Percentiles rank a stretch among this genome's conserved stretches.
Conservation (phyloP, 176 grass and related monocot species). For the Lolium rigidum region DNA sequence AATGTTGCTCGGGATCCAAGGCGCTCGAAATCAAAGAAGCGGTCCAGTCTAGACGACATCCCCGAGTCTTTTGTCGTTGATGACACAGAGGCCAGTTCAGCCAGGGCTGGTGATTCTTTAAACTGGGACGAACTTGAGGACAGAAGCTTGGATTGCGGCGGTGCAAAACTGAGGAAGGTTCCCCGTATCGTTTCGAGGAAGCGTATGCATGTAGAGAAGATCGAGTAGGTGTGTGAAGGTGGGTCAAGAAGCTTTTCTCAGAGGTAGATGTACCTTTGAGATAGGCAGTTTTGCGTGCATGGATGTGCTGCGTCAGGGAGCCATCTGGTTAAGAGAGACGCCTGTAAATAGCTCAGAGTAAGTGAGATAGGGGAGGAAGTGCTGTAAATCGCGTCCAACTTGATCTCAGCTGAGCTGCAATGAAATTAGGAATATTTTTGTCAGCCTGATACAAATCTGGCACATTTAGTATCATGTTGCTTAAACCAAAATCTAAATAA, state of each 20-base stretch:
- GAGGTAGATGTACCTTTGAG: constrained; percentile 9
- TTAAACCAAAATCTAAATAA: not conserved
- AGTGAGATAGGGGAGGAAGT: not conserved
- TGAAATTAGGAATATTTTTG: not conserved
- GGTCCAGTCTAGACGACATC: constrained; percentile 38
- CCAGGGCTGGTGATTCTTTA: not conserved
- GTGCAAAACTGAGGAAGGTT: constrained; percentile 22
- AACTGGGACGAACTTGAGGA: constrained; percentile 19
- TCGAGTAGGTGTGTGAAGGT: constrained; percentile 6
- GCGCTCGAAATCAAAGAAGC: constrained; percentile 35
- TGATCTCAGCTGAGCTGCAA: not conserved
- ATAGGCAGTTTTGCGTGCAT: not conserved
- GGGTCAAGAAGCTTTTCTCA: constrained; percentile 40
- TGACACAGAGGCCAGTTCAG: not conserved
- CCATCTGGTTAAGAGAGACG: not conserved
- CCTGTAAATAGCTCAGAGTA: constrained; percentile 42
- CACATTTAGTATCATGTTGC: not conserved
- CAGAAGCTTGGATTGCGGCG: not conserved
- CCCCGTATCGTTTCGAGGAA: constrained; percentile 8
- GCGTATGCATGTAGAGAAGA: not conserved
- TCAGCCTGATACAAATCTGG: not conserved
- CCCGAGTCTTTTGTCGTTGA: not conserved
- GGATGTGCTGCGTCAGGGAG: constrained; percentile 13
- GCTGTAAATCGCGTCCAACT: not conserved
- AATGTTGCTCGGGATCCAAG: constrained; percentile 36